Evolutionary conservation across 352 stramenopile species (phyloP), one percentile per base, ranked within the genome.

Genomic region (Phytophthora chlamydospora): DNA sequence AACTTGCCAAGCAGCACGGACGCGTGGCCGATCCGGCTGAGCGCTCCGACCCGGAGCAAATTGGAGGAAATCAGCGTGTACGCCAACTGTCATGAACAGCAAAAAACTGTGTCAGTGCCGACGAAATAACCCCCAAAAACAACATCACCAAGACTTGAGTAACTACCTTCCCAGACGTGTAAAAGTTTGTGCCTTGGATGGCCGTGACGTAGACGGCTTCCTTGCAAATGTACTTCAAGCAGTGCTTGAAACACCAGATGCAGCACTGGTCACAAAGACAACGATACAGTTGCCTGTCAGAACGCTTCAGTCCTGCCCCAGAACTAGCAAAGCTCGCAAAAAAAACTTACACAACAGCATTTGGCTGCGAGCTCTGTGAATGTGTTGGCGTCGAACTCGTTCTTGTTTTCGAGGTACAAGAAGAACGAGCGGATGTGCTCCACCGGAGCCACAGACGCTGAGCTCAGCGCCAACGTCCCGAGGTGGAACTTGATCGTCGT

Each of bases 161-260:
- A 42, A 36, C 21, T 68, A 90, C 84, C 73, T 91, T 94, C 36
- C 78, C 81, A 0, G 85, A 91, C 14, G 79, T 74, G 56, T 88
- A 90, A 38, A 93, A 94, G 48, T 76, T 73, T 16, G 83, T 90
- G 46, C 85, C 83, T 68, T 92, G 81, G 42, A 94, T 91, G 6
- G 85, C 78, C 13, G 80, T 94, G 58, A 94, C 78, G 61, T 91
- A 94, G 17, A 78, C 74, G 27, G 85, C 80, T 65, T 94, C 85
- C 43, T 94, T 94, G 58, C 78, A 91, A 48, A 94, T 90, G 52
- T 89, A 93, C 61, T 90, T 89, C 39, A 94, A 71, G 51, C 85
- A 94, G 31, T 75, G 75, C 50, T 91, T 90, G 69, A 94, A 94
- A 65, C 83, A 90, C 79, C 79, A 91, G 34, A 89, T 92, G 46